These are phyloP conservation scores for Clarireedia monteithiana DNA, from an alignment of 2,329 filamentous ascomycete genomes.

Conservation along the genomic window DNA sequence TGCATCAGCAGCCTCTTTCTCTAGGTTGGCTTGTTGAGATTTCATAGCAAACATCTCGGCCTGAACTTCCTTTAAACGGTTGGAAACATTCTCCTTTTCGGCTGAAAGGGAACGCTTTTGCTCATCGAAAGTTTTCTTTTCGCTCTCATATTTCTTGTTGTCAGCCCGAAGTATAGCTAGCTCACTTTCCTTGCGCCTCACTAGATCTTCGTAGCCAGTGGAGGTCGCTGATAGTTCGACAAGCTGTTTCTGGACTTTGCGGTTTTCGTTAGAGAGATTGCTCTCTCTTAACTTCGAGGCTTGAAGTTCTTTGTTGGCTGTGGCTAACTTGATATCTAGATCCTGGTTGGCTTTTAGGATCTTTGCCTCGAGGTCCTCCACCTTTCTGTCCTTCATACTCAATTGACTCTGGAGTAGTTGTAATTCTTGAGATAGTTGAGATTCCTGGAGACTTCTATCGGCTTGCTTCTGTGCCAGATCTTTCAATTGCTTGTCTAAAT, in stretches of 20 bases:
- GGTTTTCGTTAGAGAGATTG: constrained; percentile 72
- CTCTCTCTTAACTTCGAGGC: constrained; percentile 65
- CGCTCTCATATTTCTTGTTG: constrained; percentile 72
- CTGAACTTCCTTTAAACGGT: constrained; percentile 73
- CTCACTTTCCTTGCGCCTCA: constrained; percentile 91
- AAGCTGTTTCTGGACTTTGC: constrained; percentile 75
- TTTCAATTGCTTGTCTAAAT: constrained; percentile 63
- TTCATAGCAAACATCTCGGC: constrained; percentile 82
- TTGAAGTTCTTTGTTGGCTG: constrained; percentile 72
- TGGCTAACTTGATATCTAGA: constrained; percentile 74
- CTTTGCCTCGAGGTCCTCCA: constrained; percentile 78
- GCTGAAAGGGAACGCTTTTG: constrained; percentile 64
- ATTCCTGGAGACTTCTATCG: constrained; percentile 68
- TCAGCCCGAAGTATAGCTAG: constrained; percentile 77
- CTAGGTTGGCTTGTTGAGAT: constrained; percentile 73
- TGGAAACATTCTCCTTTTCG: constrained; percentile 73
- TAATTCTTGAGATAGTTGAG: constrained; percentile 71
- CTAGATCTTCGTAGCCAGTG: constrained; percentile 89
- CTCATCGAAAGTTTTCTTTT: constrained; percentile 69
- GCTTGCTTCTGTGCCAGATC: constrained; percentile 64
- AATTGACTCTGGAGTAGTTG: constrained; percentile 90
- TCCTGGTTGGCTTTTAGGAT: constrained; percentile 83
- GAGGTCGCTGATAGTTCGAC: constrained; percentile 83
- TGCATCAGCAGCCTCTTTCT: constrained; percentile 83
- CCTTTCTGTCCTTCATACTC: constrained; percentile 79